These are phyloP conservation scores for Pseudogymnoascus verrucosus DNA, from an alignment of 2,329 filamentous ascomycete genomes.

Conservation along the genomic window DNA sequence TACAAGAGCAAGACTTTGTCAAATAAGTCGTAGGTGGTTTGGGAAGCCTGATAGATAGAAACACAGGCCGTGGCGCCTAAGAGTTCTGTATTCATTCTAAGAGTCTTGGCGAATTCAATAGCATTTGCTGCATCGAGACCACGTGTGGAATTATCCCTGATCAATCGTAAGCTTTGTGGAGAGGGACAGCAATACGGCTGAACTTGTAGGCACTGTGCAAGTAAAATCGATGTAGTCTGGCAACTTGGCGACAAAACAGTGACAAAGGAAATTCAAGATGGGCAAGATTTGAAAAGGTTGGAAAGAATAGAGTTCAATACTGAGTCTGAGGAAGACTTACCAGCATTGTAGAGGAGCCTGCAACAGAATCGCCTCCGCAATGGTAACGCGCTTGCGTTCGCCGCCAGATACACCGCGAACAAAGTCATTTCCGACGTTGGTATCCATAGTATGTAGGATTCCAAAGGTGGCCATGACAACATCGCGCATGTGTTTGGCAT, in stretches of 20 bases:
- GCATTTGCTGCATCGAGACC: conserved; percentile 69
- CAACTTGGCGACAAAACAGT: not conserved
- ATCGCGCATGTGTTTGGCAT: conserved; percentile 30
- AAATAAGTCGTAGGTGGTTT: conserved; percentile 62
- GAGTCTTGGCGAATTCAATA: conserved; percentile 60
- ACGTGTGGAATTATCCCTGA: conserved; percentile 64
- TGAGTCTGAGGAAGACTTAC: conserved; percentile 58
- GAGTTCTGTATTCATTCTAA: conserved; percentile 58
- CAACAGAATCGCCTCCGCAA: conserved; percentile 36
- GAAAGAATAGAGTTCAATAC: conserved; percentile 61
- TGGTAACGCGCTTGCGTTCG: conserved; percentile 50
- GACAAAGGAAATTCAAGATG: not conserved
- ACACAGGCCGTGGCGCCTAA: conserved; percentile 53
- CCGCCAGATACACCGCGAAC: conserved; percentile 52
- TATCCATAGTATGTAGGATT: conserved; percentile 43
- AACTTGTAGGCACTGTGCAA: not conserved
- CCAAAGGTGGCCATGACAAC: conserved; percentile 58
- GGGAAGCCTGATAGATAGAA: conserved; percentile 65
- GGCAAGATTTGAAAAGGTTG: conserved; percentile 53
- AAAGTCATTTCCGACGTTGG: conserved; percentile 46
- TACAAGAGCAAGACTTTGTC: conserved; percentile 70
- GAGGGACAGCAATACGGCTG: conserved; percentile 8
- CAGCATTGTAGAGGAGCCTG: conserved; percentile 33
- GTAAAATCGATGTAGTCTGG: not conserved
- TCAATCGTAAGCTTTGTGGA: conserved; percentile 16